These are phyloP conservation scores for Dothideomycetes sp. DNA, from an alignment of 2,329 filamentous ascomycete species.

Conservation along the genomic window DNA sequence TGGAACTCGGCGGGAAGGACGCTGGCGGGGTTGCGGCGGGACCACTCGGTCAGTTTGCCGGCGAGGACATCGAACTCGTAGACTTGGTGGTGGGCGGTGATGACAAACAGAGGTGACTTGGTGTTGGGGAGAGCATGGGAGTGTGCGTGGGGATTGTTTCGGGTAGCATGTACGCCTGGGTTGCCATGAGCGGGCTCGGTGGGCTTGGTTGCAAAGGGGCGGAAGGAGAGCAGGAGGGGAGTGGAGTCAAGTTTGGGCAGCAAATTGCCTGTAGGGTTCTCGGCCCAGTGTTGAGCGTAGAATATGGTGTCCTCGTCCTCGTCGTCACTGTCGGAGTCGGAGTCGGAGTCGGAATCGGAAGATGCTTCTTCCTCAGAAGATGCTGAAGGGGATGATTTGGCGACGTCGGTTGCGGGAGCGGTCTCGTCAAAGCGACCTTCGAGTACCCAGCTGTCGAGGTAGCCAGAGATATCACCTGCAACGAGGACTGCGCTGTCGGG, in stretches of 20 bases:
- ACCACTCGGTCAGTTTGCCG: slow-evolving; percentile 75
- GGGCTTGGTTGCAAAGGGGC: slow-evolving; percentile 18
- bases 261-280: slow-evolving; percentile 49
- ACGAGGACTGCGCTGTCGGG: slow-evolving; percentile 69
- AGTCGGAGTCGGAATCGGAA: slow-evolving; percentile 23
- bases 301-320: slow-evolving; percentile 38
- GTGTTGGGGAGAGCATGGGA: slow-evolving; percentile 44
- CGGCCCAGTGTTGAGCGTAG: slow-evolving; percentile 59
- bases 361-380: slow-evolving; percentile 14
- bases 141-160: slow-evolving; percentile 41
- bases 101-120: slow-evolving; percentile 46
- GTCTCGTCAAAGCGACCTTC: slow-evolving; percentile 43
- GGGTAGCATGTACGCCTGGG: slow-evolving; percentile 37
- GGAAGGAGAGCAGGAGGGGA: slow-evolving; percentile 36
- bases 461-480: slow-evolving; percentile 70
- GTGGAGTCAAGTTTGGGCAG: slow-evolving; percentile 34
- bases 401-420: slow-evolving; percentile 28
- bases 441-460: slow-evolving; percentile 77
- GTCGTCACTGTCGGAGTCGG: slow-evolving; percentile 29
- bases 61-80: slow-evolving; percentile 69
- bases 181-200: slow-evolving; percentile 28
- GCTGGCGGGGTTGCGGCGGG: slow-evolving; percentile 66
- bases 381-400: slow-evolving; percentile 17
- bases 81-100: slow-evolving; percentile 56
- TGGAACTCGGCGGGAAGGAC: slow-evolving; percentile 65